Evolutionary conservation across 176 grass and related monocot species (phyloP), one percentile per base, ranked within the genome.

Genomic region (bread wheat (Triticum aestivum)): DNA sequence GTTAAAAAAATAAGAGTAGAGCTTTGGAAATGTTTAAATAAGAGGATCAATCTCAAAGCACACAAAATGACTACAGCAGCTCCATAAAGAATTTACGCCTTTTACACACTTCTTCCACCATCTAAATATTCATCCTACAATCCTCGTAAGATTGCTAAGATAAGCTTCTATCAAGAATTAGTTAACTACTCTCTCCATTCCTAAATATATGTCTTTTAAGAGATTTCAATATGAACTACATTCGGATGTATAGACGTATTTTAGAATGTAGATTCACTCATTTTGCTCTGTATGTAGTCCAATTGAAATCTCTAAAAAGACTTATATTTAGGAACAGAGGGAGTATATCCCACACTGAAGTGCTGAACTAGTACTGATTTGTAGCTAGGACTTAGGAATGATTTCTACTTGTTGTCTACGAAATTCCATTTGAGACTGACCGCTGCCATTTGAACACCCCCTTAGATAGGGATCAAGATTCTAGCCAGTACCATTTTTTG

Each of bases 401-500:
- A 47, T 87, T 59, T 21, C 14, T 56, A 66, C 11, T 69, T 75
- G 1, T 44, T 52, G 49, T 38, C 8, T 79, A 9, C 7, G 9
- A n/a, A 37, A 6, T 54, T 74, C 83, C 61, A 88, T 30, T 78
- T 87, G 47, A 88, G 11, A 14, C 20, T 77, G 45, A 77, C 54
- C 37, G 41, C 5, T 83, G 29, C 52, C 13, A 18, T 69, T 9
- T 11, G 72, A 49, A 56, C 15, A 41, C 14, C 17, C 52, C 5
- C 6, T 56, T 58, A 21, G 52, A 58, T 58, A 58, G 18, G 17
- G 26, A 30, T 32, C 32, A 84, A 33, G 2, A 74, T 58, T 67
- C 4, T 10, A 18, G 65, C 62, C 7, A 17, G 24, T 13, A 66
- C n/a, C 17, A 30, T 65, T 51, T n/a, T 65, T 18, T n/a, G 73